Conservation (phyloP, 2,329 filamentous ascomycete genomes). For the Hypoxylon sp. region DNA sequence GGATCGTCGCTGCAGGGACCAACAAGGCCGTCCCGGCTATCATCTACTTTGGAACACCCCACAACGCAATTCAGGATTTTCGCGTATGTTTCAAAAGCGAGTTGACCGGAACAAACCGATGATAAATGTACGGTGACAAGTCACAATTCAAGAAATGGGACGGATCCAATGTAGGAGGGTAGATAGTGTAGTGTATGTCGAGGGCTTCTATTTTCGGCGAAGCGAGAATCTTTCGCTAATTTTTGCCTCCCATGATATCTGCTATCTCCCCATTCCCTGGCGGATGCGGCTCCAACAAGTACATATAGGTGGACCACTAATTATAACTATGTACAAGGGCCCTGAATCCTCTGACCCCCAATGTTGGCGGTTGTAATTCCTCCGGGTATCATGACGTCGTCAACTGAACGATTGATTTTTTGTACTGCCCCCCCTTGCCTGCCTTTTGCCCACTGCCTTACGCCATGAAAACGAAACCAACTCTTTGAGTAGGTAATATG, state of each 20-base stretch:
- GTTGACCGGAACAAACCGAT: constrained; percentile 10
- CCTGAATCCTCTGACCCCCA: constrained; percentile 17
- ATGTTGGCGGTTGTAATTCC: neutral
- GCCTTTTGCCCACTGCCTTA: constrained; percentile 6
- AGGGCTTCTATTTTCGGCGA: constrained; percentile 15
- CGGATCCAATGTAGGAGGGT: neutral
- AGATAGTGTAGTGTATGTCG: too few relatives aligned
- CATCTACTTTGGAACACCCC: neutral
- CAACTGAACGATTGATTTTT: constrained; percentile 33
- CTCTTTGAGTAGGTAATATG: neutral
- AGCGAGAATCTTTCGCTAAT: constrained; percentile 1
- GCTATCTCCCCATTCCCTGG: neutral
- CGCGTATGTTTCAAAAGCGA: constrained; percentile 24
- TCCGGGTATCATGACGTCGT: constrained; percentile 40
- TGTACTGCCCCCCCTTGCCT: neutral
- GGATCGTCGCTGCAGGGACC: constrained; percentile 27
- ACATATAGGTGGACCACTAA: constrained; percentile 12
- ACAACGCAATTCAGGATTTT: constrained; percentile 23
- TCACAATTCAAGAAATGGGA: constrained; percentile 21
- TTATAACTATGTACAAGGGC: constrained; percentile 6
- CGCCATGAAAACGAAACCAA: constrained; percentile 25
- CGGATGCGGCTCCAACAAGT: constrained; percentile 17
- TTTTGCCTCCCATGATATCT: constrained; percentile 5
- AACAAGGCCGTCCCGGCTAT: neutral
- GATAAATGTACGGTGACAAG: constrained; percentile 10